These are phyloP conservation scores for Sparassis latifolia DNA, from an alignment of 1,284 basidiomycete species.

Conservation along the genomic window DNA sequence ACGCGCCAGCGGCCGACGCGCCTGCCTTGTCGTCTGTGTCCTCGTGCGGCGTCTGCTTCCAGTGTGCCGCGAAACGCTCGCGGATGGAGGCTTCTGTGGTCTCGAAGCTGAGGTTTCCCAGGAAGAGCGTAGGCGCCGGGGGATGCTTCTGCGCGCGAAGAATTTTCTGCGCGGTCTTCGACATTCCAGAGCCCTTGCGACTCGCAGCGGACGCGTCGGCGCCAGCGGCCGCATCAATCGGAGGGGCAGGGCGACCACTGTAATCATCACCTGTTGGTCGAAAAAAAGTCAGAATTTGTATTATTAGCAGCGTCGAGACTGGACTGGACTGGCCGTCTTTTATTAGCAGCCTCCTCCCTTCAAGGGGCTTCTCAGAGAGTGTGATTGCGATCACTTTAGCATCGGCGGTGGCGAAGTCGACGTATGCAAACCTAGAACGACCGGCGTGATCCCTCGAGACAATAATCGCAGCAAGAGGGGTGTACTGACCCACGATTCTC, in stretches of 20 bases:
- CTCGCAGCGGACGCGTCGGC: conserved; percentile 19
- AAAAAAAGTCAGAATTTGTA: conserved; percentile 2
- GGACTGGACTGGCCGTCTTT: conserved; percentile 69
- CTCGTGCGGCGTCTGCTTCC: conserved; percentile 27
- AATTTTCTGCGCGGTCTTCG: conserved; percentile 81
- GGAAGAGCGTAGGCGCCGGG: conserved; percentile 77
- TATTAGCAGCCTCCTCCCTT: conserved; percentile 87
- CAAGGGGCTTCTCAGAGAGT: conserved; percentile 75
- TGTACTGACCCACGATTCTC: conserved; percentile 65
- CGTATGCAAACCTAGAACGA: conserved; percentile 81
- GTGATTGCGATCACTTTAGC: conserved; percentile 72
- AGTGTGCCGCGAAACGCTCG: conserved; percentile 66
- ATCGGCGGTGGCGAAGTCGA: conserved; percentile 83
- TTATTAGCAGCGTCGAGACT: too few species aligned
- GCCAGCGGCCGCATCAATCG: conserved; percentile 23
- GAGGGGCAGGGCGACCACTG: conserved; percentile 49
- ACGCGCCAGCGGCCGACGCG: conserved; percentile 27
- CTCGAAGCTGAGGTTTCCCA: conserved; percentile 87
- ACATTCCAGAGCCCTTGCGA: conserved; percentile 34
- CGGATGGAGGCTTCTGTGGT: conserved; percentile 75
- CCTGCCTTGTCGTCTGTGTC: conserved; percentile 19
- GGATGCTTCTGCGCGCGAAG: conserved; percentile 78
- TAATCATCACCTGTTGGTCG: conserved; percentile 59
- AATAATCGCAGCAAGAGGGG: background rate
- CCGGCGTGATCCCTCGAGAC: background rate